A percentile compares a stretch with the other conserved stretches of the same genome.
Evolutionary conservation across 75 land plant species (phyloP).

Genomic region (Sequoia sempervirens): DNA sequence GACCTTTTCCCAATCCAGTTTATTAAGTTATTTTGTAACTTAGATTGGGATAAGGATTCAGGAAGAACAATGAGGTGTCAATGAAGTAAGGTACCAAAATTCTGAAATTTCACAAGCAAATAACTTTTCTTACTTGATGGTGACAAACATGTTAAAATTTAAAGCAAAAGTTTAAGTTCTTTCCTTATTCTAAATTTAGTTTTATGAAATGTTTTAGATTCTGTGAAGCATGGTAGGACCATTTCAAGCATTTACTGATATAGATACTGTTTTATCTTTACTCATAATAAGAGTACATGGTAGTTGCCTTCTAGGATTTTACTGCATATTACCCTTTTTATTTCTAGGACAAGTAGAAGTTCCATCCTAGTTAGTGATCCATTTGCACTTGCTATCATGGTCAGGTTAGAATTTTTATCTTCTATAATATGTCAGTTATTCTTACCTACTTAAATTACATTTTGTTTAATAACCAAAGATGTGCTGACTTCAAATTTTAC

Average conservation of each 20-base stretch:
- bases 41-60: not conserved
- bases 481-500: not conserved
- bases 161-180: not conserved
- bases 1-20: not conserved
- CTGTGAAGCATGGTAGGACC: not conserved
- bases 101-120: not conserved
- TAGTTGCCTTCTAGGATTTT: too few species aligned
- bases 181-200: not conserved
- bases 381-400: too few species aligned
- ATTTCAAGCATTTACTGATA: not conserved
- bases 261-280: not conserved
- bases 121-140: not conserved
- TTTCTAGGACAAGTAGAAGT: too few species aligned
- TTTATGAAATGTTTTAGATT: not conserved
- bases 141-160: not conserved
- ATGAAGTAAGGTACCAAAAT: not conserved
- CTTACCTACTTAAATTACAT: too few species aligned
- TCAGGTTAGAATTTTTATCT: too few species aligned
- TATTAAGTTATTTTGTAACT: not conserved
- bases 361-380: too few species aligned
- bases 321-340: too few species aligned
- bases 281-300: too few species aligned
- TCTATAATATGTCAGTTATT: too few species aligned
- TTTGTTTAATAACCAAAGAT: too few species aligned
- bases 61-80: not conserved